A percentile compares a stretch with the other conserved stretches of the same genome.
phyloP scores from a whole-genome alignment of 495 filamentous ascomycete genomes.

The Neurospora sp. region DNA sequence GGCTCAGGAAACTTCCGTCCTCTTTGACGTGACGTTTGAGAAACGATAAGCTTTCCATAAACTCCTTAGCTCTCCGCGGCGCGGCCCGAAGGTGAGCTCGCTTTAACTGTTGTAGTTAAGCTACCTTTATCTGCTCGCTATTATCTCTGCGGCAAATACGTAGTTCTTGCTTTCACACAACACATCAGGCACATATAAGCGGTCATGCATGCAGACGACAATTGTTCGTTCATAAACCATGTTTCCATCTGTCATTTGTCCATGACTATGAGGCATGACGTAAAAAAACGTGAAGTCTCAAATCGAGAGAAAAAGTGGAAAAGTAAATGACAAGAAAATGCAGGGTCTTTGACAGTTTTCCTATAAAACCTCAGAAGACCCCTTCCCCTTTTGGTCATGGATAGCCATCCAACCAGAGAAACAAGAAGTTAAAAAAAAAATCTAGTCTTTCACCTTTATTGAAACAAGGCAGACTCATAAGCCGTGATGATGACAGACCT shows the following conservation, averaged over 20 bases:
- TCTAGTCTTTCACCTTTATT: neutral
- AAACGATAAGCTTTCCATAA: neutral
- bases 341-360: neutral
- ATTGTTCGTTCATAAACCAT: neutral
- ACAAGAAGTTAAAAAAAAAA: neutral
- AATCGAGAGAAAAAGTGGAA: neutral
- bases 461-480: neutral
- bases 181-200: neutral
- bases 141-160: neutral
- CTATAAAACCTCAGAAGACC: neutral
- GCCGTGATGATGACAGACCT: constrained; percentile 2
- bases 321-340: neutral
- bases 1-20: neutral
- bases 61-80: neutral
- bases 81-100: neutral
- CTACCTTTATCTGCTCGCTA: neutral
- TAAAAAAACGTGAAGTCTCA: neutral
- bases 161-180: neutral
- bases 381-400: neutral
- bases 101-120: neutral
- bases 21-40: neutral
- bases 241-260: neutral
- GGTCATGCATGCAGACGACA: neutral
- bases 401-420: neutral
- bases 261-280: neutral